Conservation (phyloP, 129 eudicot species). For the Gnaphalium uliginosum region DNA sequence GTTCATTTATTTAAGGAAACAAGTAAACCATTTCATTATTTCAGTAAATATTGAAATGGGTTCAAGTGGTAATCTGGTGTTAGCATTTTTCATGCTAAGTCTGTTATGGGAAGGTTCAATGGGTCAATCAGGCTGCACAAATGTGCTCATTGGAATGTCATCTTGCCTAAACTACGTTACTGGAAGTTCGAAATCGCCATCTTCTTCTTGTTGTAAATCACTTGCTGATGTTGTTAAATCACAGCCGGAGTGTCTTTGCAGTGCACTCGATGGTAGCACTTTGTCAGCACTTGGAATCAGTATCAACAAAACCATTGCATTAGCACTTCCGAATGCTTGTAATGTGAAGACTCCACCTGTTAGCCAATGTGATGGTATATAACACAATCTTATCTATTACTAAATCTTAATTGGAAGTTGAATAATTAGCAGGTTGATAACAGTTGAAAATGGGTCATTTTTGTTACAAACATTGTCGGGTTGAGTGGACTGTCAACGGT, state of each 20-base stretch:
- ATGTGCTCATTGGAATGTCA: slow-evolving; percentile 54
- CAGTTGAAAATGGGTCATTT: background rate
- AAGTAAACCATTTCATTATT: slow-evolving; percentile 16
- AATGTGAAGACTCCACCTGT: slow-evolving; percentile 39
- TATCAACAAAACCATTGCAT: slow-evolving; percentile 41
- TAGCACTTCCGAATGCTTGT: slow-evolving; percentile 39
- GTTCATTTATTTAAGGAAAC: background rate
- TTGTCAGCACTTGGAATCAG: slow-evolving; percentile 40
- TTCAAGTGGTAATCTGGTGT: slow-evolving; percentile 17
- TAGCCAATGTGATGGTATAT: slow-evolving; percentile 36
- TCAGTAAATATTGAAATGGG: slow-evolving; percentile 18
- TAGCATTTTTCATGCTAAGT: slow-evolving; percentile 28
- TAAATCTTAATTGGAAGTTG: background rate
- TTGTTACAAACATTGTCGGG: no score
- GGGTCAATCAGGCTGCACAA: slow-evolving; percentile 53
- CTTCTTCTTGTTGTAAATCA: slow-evolving; percentile 46
- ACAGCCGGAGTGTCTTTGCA: slow-evolving; percentile 50
- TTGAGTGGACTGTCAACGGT: no score
- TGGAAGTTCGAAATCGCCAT: slow-evolving; percentile 42
- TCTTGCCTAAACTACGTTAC: slow-evolving; percentile 52
- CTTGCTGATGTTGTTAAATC: slow-evolving; percentile 48
- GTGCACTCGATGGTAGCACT: slow-evolving; percentile 46
- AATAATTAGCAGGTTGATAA: background rate
- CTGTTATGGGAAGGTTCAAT: slow-evolving; percentile 26
- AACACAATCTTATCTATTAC: background rate